Evolutionary conservation across 1,284 basidiomycete species (phyloP).

Genomic region (Termitomyces sp.): DNA sequence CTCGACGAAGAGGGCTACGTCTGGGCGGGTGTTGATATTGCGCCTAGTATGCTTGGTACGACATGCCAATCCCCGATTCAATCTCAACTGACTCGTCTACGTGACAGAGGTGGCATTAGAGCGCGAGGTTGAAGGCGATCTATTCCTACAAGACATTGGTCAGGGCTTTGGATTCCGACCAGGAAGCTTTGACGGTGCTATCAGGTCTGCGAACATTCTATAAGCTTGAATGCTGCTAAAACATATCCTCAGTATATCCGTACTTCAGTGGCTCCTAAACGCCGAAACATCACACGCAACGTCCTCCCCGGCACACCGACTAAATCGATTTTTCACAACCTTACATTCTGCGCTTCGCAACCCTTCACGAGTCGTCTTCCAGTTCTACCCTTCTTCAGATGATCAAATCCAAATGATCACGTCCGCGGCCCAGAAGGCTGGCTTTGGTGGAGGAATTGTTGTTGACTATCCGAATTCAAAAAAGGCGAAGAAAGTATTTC

Average conservation of each 20-base stretch:
- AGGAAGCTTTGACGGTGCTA: conserved; percentile 96
- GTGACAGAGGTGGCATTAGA: conserved; percentile 85
- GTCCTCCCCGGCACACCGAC: conserved; percentile 87
- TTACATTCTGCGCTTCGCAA: conserved; percentile 89
- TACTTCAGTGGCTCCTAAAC: conserved; percentile 98
- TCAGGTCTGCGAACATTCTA: conserved; percentile 59
- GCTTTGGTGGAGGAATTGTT: conserved; percentile 95
- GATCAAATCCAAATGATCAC: conserved; percentile 97
- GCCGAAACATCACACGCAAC: conserved; percentile 91
- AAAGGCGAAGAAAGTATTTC: conserved; percentile 89
- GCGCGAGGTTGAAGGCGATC: conserved; percentile 88
- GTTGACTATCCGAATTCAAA: conserved; percentile 97
- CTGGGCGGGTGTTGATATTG: conserved; percentile 95
- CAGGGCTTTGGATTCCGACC: conserved; percentile 94
- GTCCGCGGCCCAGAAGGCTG: conserved; percentile 87
- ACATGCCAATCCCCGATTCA: background rate
- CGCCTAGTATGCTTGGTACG: conserved; percentile 94
- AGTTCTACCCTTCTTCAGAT: conserved; percentile 94
- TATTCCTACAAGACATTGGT: conserved; percentile 90
- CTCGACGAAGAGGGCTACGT: conserved; percentile 91
- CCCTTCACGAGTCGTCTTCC: conserved; percentile 90
- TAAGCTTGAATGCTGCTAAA: background rate
- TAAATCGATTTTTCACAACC: conserved; percentile 94
- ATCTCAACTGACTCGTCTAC: background rate
- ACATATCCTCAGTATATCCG: conserved; percentile 72